Evolutionary conservation across 768 basidiomycete genomes (phyloP), one percentile per base, ranked within the genome.

Genomic region (Leucocoprinus birnbaumii): DNA sequence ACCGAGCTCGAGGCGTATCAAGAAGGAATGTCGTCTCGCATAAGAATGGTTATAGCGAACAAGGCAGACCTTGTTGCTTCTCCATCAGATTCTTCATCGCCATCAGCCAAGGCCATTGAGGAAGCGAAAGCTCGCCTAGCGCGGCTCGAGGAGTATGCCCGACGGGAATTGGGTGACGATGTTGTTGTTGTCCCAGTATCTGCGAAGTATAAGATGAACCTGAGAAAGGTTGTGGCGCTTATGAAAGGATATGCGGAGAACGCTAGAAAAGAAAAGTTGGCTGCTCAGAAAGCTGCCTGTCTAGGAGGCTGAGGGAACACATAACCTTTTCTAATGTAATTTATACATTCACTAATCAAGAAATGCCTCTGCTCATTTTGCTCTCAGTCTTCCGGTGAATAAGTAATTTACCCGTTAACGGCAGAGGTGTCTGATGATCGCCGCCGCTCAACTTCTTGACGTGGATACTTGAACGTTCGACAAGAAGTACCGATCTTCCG

Each of bases 1-100:
- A 81, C 85, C n/a, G 96, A 98, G 70, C 72, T 98, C 25, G 91
- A 94, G 63, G 83, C 80, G 62, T 89, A 90, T 67, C 84, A 89
- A 65, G 74, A 79, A 2, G 92, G 88, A 13, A 83, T 98, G 80
- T 89, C 87, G 64, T 63, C 69, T 18, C 84, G 89, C 64, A 88
- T 85, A 19, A 78, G 86, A 22, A 77, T 97, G 65, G 90, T 99
- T 38, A 75, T 98, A 16, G 90, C 92, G 24, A 99, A 98, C 76
- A 99, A 99, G 69, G 97, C 94, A 0, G 97, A 99, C 71, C 66
- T 91, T 27, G 79, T 96, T 2, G 89, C 75, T 1, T 76, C 70
- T 0, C 27, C 45, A 48, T 26, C 53, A n/a, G 3, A 21, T 3
- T 25, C 44, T 16, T 22, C 42, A 52, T 75, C 75, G 9, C 78